phyloP scores from a whole-genome alignment of 805 yeast species.

The Barnettozyma siamensis region DNA sequence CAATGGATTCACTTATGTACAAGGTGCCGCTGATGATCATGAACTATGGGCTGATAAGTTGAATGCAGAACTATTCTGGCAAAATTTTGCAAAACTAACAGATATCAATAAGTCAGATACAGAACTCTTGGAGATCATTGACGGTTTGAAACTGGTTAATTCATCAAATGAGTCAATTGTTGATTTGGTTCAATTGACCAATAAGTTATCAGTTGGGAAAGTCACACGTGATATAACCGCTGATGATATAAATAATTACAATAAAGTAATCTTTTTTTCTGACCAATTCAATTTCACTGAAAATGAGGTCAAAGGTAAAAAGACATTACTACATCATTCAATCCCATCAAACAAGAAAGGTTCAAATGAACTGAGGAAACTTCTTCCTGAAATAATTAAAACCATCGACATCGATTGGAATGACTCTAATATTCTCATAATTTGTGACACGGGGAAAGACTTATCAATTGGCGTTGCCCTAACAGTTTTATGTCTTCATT shows the following conservation, averaged over 20 bases:
- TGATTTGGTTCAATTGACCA: constrained; percentile 15
- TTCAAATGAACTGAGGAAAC: constrained; percentile 49
- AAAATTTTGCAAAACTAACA: constrained; percentile 26
- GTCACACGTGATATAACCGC: constrained; percentile 5
- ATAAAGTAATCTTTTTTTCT: constrained; percentile 11
- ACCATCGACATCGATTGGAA: constrained; percentile 11
- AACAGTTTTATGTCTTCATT: constrained; percentile 42
- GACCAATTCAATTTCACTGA: neutral
- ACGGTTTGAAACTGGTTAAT: neutral
- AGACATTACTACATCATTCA: constrained; percentile 15
- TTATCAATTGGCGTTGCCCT: constrained; percentile 57
- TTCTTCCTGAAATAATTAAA: constrained; percentile 39
- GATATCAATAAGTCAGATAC: constrained; percentile 26
- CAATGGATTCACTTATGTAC: constrained; percentile 59
- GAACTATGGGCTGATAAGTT: constrained; percentile 72
- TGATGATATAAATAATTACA: constrained; percentile 3
- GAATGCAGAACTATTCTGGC: constrained; percentile 56
- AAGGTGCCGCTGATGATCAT: constrained; percentile 94
- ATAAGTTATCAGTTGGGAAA: constrained; percentile 22
- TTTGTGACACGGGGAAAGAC: constrained; percentile 65
- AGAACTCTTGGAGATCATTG: constrained; percentile 21
- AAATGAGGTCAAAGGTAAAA: neutral
- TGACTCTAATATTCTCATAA: constrained; percentile 28
- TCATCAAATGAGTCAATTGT: neutral
- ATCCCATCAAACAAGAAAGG: constrained; percentile 54